Base-by-base conservation (phyloP, 2,329 filamentous ascomycete species). In the Didymosphaeria variabile region DNA sequence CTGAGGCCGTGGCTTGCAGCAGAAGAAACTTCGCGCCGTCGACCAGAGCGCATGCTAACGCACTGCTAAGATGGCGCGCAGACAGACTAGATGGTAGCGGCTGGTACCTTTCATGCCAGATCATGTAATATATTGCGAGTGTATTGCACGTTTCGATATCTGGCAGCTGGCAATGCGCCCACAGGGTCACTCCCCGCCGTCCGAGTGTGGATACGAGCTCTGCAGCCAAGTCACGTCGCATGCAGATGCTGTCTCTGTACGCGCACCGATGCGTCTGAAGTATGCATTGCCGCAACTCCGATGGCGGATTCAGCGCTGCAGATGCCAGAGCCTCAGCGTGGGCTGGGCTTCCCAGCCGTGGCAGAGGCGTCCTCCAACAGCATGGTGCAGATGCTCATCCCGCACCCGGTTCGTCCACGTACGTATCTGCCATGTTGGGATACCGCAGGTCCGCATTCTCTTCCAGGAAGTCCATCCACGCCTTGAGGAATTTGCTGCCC, bases 401-500 rank as follows among this genome's bases (percentile, higher is more conserved):
- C 26, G 60, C 63, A 47, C 69, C 57, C 46, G 58, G 65, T 70
- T 71, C 67, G 59, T 75, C 72, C 68, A 69, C 74, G 71, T 75
- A 70, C 53, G 85, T 64, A 29, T 85, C 83, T 21, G 77, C 76
- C 31, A 88, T 73, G 74, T 95, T 91, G 3, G 94, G 93, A 79
- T 97, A 98, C 73, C 95, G 85, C 68, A 98, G 81, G 80, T 98
- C 94, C 8, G 93, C 91, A 71, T 97, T 84, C 65, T 97, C 92
- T 78, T 98, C 94, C 32, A 98, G 83, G 77, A 91, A 94, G 10
- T 85, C 87, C 92, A 97, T 97, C 95, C 94, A 98, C 63, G 85
- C 85, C 79, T 92, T 93, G 63, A 98, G 84, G 75, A 97, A 98
- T 60, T 84, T 84, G 78, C 91, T 93, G 26, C 94, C 94, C 79